Evolutionary conservation across 306 rosid genomes (phyloP).

Genomic region (Prunus persica): DNA sequence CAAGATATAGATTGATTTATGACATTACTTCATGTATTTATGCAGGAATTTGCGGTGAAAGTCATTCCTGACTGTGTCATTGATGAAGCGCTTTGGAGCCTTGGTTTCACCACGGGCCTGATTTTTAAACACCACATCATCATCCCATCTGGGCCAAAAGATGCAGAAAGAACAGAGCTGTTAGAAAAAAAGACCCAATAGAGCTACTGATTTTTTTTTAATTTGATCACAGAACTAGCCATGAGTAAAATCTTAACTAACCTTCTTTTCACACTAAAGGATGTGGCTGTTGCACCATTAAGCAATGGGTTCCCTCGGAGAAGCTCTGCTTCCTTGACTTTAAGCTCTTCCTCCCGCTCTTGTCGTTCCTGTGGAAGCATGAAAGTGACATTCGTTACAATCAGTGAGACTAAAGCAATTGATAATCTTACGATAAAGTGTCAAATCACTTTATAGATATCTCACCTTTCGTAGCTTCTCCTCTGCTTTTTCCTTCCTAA

Average conservation of each 20-base stretch:
- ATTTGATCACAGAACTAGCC: neutral
- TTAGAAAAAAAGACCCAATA: neutral
- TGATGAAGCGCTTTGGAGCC: slow-evolving; percentile 82
- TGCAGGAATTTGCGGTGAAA: slow-evolving; percentile 91
- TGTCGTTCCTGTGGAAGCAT: slow-evolving; percentile 53
- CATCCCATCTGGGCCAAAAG: slow-evolving; percentile 66
- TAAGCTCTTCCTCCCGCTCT: slow-evolving; percentile 83
- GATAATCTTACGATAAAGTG: neutral
- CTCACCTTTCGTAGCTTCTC: slow-evolving; percentile 84
- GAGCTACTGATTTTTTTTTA: neutral
- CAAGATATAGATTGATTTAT: neutral
- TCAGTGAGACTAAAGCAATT: neutral
- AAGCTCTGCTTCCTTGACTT: slow-evolving; percentile 80
- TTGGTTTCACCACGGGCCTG: slow-evolving; percentile 94
- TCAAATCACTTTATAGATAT: neutral
- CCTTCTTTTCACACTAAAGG: slow-evolving; percentile 86
- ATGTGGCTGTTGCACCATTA: slow-evolving; percentile 45
- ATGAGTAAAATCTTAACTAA: slow-evolving; percentile 15
- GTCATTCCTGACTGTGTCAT: slow-evolving; percentile 90
- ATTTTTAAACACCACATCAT: slow-evolving; percentile 89
- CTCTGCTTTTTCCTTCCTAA: slow-evolving; percentile 93
- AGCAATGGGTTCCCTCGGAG: slow-evolving; percentile 82
- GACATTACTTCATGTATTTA: slow-evolving; percentile 73
- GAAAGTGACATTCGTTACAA: slow-evolving; percentile 3
- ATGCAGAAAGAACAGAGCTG: neutral